phyloP scores from a whole-genome alignment of 345 rosid species.

The Eutrema heterophyllum region DNA sequence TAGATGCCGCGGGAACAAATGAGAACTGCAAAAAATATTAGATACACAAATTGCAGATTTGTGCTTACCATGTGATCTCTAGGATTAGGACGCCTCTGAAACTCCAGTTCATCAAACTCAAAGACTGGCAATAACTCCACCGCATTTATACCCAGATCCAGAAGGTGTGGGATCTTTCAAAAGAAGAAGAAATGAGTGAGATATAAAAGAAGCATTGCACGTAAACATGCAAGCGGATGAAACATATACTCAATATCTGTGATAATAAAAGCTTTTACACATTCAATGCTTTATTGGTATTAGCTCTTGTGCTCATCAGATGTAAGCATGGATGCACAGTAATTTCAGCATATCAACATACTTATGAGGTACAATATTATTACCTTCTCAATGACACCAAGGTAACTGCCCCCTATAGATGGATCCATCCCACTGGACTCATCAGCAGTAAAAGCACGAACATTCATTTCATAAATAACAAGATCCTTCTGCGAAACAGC shows the following conservation, averaged over 20 bases:
- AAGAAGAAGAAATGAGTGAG: constrained; percentile 26
- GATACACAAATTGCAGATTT: background rate
- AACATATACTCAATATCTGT: background rate
- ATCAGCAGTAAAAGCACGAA: constrained; percentile 91
- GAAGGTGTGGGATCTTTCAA: constrained; percentile 80
- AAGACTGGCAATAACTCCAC: constrained; percentile 91
- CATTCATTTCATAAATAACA: constrained; percentile 91
- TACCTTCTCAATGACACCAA: constrained; percentile 88
- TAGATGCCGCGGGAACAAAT: too few species aligned
- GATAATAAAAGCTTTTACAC: background rate
- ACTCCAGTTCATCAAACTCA: constrained; percentile 92
- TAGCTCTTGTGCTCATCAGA: background rate
- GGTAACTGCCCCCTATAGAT: constrained; percentile 65
- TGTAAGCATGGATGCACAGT: background rate
- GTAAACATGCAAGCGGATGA: constrained; percentile 5
- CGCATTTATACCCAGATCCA: constrained; percentile 87
- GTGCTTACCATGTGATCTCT: constrained; percentile 87
- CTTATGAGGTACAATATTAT: background rate
- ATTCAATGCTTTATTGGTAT: background rate
- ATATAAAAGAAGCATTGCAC: background rate
- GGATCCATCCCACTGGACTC: constrained; percentile 78
- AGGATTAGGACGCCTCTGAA: constrained; percentile 80
- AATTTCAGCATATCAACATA: background rate
- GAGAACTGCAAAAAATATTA: background rate
- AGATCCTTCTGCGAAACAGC: constrained; percentile 73